These are phyloP conservation scores for Clonostachys rosea DNA, from an alignment of 2,329 filamentous ascomycete genomes.

Conservation along the genomic window DNA sequence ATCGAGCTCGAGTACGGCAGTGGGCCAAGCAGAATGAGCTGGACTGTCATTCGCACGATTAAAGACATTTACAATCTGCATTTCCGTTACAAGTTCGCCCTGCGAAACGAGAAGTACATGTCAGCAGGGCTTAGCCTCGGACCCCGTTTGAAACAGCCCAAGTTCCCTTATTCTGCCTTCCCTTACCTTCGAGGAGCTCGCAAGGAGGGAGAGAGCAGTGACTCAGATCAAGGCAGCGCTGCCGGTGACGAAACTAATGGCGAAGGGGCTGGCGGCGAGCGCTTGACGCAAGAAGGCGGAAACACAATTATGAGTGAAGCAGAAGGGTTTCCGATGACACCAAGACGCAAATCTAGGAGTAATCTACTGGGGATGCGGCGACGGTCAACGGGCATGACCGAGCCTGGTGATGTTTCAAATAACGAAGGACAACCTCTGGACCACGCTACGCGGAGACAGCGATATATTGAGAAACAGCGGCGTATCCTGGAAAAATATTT, in stretches of 20 bases:
- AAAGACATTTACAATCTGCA: constrained; percentile 91
- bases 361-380: constrained; percentile 48
- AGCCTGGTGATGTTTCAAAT: constrained; percentile 38
- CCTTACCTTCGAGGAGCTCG: constrained; percentile 82
- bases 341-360: constrained; percentile 46
- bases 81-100: constrained; percentile 84
- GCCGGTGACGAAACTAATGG: constrained; percentile 39
- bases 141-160: constrained; percentile 73
- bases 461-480: constrained; percentile 78
- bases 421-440: constrained; percentile 35
- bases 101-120: constrained; percentile 78
- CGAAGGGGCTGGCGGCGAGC: constrained; percentile 39
- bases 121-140: constrained; percentile 63
- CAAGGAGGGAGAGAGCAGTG: constrained; percentile 74
- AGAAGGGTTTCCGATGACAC: constrained; percentile 19
- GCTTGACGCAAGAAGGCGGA: constrained; percentile 56
- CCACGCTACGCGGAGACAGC: constrained; percentile 33
- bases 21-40: constrained; percentile 92
- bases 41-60: constrained; percentile 84
- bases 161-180: constrained; percentile 84
- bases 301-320: constrained; percentile 32
- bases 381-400: constrained; percentile 45
- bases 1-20: constrained; percentile 96
- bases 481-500: constrained; percentile 85
- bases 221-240: constrained; percentile 59